Evolutionary conservation across 2,329 filamentous ascomycete genomes (phyloP), one percentile per base, ranked within the genome.

Genomic region (Cladosporium halotolerans): DNA sequence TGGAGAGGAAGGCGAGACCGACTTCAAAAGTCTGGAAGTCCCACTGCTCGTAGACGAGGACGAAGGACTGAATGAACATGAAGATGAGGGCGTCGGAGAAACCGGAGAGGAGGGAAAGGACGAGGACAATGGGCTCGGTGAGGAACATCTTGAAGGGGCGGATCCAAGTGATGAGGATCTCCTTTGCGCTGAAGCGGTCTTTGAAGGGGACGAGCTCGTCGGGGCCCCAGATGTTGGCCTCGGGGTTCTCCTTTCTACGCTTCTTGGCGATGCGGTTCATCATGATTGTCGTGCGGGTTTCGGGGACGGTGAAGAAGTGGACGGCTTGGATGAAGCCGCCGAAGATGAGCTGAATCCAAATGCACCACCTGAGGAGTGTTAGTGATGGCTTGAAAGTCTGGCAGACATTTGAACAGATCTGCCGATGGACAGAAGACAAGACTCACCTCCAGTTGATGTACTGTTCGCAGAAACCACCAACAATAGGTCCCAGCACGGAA

Each of bases 301-400:
- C 89, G 1, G 88, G 89, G 1, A 93, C 88, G 50, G 88, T 65
- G 46, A 85, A 63, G 59, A 66, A 67, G 57, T 70, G 68, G 3
- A 88, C 65, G 3, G 81, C 23, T 66, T 92, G 88, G 10, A 91
- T 81, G 45, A 81, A 77, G 5, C 74, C 86, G 32, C 88, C 88
- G 50, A 93, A 84, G 62, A 92, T 90, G 60, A 93, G 80, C 71
- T 95, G 89, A 56, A 93, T 88, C 89, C 89, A 95, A 66, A 93
- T 91, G 51, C 77, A 82, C 86, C 86, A 91, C 62, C 80, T 65
- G 45, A 48, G n/a, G 19, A 14, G 7, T 45, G 43, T 45, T 34
- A 45, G 43, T 32, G 4, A 6, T n/a, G 10, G 8, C n/a, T 6
- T 10, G 11, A 19, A 32, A 43, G 9, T 49, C 14, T 42, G 38